These are phyloP conservation scores for Camellia japonica DNA, from an alignment of 148 eudicot species.

Conservation along the genomic window DNA sequence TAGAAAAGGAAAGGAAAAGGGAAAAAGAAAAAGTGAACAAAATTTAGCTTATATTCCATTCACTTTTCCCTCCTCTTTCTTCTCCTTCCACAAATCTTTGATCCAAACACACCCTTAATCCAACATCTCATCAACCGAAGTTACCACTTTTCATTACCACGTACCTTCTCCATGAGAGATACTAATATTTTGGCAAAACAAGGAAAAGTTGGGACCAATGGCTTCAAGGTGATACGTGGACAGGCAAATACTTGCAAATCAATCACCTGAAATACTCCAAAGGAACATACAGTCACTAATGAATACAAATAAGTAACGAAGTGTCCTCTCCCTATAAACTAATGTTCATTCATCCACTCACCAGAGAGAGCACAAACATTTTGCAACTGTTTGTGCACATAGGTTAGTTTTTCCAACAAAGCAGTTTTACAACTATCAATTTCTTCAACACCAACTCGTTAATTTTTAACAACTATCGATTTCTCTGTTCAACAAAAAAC, in stretches of 20 bases:
- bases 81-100: no score
- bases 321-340: neutral
- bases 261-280: conserved; percentile 59
- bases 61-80: no score
- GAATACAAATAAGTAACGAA: conserved; percentile 6
- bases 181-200: conserved; percentile 83
- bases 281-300: neutral
- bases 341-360: neutral
- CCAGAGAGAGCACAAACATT: neutral
- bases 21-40: no score
- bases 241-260: conserved; percentile 95
- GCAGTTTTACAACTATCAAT: neutral
- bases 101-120: neutral
- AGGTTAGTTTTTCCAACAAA: neutral
- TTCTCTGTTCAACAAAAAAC: neutral
- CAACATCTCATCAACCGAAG: neutral
- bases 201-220: conserved; percentile 89
- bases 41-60: no score
- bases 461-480: neutral
- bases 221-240: conserved; percentile 94
- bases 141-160: neutral
- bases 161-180: conserved; percentile 92
- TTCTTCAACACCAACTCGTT: neutral
- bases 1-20: no score
- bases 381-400: no score